Base-by-base conservation (phyloP, 1,284 basidiomycete genomes). In the Moniliella sp. region DNA sequence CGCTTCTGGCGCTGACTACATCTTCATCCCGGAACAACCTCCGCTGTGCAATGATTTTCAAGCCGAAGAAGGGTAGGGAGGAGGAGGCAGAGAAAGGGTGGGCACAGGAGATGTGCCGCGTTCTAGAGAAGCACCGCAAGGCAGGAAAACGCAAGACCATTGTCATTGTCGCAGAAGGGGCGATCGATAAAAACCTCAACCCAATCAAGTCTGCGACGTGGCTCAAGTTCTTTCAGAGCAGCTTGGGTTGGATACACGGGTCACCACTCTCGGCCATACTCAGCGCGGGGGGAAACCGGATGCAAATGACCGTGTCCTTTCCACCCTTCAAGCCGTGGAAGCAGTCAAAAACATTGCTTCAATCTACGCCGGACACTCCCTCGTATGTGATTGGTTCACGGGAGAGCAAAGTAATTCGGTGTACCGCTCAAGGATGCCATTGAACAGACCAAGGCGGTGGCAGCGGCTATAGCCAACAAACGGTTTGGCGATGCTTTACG, bases 91-190 rank as follows among this genome's bases (percentile, higher is more conserved):
- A 94, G 62, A 77, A 88, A 40, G 68, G 73, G n/a, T n/a, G n/a
- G n/a, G n/a, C n/a, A n/a, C n/a, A n/a, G n/a, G n/a, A n/a, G n/a
- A n/a, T n/a, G n/a, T n/a, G n/a, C n/a, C n/a, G n/a, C n/a, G n/a
- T n/a, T n/a, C n/a, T n/a, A n/a, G n/a, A n/a, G n/a, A n/a, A n/a
- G n/a, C n/a, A n/a, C n/a, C n/a, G n/a, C n/a, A n/a, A 42, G 65
- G 79, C 18, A 88, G 91, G 25, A 97, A 97, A 99, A 65, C 75
- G 88, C 51, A 94, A 91, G 67, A 91, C 83, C 1, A 91, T 99
- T 47, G 83, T 99, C 40, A 91, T 99, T 43, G 76, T 97, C 25
- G 88, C 91, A 2, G 88, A 97, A 46, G 91, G 88, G 15, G 88
- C 88, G 8, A 73, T 79, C 35, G 88, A 94, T 61, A 66, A 68